These are phyloP conservation scores for Filobasidium wieringae DNA, from an alignment of 768 basidiomycete genomes.

Conservation along the genomic window DNA sequence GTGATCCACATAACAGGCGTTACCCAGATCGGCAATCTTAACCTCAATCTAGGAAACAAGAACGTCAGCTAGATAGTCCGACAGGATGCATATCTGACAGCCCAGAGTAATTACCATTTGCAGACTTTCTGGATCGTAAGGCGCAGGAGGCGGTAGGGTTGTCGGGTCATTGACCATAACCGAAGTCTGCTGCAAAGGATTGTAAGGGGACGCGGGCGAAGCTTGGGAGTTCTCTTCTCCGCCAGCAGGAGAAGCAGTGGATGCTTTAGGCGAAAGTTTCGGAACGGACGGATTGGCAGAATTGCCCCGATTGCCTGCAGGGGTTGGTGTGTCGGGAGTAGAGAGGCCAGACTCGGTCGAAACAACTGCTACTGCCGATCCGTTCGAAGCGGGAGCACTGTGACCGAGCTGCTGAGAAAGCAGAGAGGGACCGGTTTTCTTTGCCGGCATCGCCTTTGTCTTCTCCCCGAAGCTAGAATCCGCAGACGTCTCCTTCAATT, in stretches of 20 bases:
- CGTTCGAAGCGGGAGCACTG: too few relatives aligned
- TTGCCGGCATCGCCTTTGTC: slow-evolving; percentile 22
- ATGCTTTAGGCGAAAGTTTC: too few relatives aligned
- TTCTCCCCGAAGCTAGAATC: slow-evolving; percentile 34
- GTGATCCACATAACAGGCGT: slow-evolving; percentile 77
- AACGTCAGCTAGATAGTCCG: not conserved
- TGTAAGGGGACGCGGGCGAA: slow-evolving; percentile 18
- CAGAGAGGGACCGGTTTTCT: slow-evolving; percentile 51
- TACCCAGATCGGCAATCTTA: slow-evolving; percentile 96
- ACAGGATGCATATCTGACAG: not conserved
- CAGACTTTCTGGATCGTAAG: slow-evolving; percentile 34
- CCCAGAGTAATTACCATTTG: slow-evolving; percentile 20
- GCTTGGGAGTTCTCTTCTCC: slow-evolving; percentile 15
- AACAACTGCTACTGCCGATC: too few relatives aligned
- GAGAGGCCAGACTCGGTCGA: too few relatives aligned
- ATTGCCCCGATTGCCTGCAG: too few relatives aligned
- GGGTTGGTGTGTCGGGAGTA: too few relatives aligned
- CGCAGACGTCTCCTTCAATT: slow-evolving; percentile 30
- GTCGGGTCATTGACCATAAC: slow-evolving; percentile 37
- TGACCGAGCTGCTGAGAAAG: slow-evolving; percentile 53
- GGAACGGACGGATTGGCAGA: too few relatives aligned
- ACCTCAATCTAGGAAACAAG: slow-evolving; percentile 56
- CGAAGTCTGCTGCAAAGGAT: slow-evolving; percentile 25
- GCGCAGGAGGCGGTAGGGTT: slow-evolving; percentile 39
- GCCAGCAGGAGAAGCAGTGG: too few relatives aligned